A percentile compares a stretch with the other conserved stretches of the same genome.
phyloP scores from a whole-genome alignment of 768 basidiomycete genomes.

The Trichaptum fuscoviolaceum region DNA sequence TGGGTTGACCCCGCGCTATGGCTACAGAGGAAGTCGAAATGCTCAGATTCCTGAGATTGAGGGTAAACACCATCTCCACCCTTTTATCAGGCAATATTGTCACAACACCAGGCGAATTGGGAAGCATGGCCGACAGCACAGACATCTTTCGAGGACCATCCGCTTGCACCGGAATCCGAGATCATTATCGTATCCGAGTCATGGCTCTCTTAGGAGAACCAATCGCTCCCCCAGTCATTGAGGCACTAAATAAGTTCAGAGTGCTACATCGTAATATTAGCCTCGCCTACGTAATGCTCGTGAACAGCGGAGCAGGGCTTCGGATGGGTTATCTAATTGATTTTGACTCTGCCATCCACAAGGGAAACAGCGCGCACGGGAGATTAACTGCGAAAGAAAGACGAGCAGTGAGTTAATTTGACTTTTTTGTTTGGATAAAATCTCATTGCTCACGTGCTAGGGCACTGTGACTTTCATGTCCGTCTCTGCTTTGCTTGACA shows the following conservation, averaged over 20 bases:
- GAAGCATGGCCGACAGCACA: background rate
- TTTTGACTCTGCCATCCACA: background rate
- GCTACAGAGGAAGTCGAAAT: background rate
- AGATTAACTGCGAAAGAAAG: background rate
- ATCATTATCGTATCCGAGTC: background rate
- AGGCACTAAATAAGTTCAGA: background rate
- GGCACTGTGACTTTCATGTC: conserved; percentile 2
- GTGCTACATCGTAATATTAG: conserved; percentile 1
- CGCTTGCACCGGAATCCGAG: background rate
- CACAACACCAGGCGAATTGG: background rate
- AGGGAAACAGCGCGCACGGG: background rate
- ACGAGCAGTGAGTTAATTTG: background rate
- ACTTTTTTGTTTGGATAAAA: background rate
- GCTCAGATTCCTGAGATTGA: background rate
- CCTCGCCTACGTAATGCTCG: background rate
- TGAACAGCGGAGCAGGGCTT: background rate
- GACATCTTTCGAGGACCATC: background rate
- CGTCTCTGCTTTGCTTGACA: background rate
- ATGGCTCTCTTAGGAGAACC: background rate
- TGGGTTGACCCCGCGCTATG: background rate
- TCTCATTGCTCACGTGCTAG: background rate
- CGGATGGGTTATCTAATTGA: background rate
- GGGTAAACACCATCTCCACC: background rate
- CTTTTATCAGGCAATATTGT: background rate
- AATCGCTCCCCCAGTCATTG: background rate